Evolutionary conservation across 2,329 filamentous ascomycete genomes (phyloP).

Genomic region (Diaporthe citriasiana): DNA sequence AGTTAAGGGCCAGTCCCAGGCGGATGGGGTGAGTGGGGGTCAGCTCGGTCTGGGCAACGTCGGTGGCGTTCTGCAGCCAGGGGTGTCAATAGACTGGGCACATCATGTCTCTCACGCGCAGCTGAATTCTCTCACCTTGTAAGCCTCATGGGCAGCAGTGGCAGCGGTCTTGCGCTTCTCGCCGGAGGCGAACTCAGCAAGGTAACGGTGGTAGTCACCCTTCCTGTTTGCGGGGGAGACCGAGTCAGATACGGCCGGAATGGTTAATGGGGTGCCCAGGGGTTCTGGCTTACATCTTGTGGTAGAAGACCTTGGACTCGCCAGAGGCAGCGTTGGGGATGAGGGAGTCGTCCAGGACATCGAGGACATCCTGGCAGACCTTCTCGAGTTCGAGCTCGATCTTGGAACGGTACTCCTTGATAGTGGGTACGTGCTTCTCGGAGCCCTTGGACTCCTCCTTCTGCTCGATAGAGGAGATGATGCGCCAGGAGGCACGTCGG

Average conservation of each 20-base stretch:
- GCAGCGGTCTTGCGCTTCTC: slow-evolving; percentile 93
- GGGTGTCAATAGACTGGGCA: slow-evolving; percentile 34
- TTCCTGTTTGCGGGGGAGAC: slow-evolving; percentile 75
- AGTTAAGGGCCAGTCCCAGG: slow-evolving; percentile 97
- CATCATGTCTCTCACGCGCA: not conserved
- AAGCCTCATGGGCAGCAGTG: slow-evolving; percentile 91
- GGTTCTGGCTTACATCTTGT: slow-evolving; percentile 90
- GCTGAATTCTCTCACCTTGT: slow-evolving; percentile 80
- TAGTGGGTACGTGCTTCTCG: slow-evolving; percentile 93
- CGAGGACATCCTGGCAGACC: slow-evolving; percentile 97
- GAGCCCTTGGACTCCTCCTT: slow-evolving; percentile 99
- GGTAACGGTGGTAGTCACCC: slow-evolving; percentile 96
- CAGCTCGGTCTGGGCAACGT: slow-evolving; percentile 97
- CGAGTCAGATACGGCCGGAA: slow-evolving; percentile 33
- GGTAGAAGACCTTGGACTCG: slow-evolving; percentile 99
- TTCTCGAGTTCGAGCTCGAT: slow-evolving; percentile 97
- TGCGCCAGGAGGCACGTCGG: slow-evolving; percentile 98
- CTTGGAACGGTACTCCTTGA: slow-evolving; percentile 98
- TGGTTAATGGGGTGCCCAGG: not conserved
- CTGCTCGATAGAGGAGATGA: slow-evolving; percentile 99
- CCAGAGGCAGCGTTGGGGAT: slow-evolving; percentile 96
- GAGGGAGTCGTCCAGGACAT: slow-evolving; percentile 91
- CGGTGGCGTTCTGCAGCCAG: slow-evolving; percentile 83
- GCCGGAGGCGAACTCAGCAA: slow-evolving; percentile 92
- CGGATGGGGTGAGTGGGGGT: slow-evolving; percentile 98